Evolutionary conservation across 306 rosid genomes (phyloP), one percentile per base, ranked within the genome.

Genomic region (Glycine latifolia): DNA sequence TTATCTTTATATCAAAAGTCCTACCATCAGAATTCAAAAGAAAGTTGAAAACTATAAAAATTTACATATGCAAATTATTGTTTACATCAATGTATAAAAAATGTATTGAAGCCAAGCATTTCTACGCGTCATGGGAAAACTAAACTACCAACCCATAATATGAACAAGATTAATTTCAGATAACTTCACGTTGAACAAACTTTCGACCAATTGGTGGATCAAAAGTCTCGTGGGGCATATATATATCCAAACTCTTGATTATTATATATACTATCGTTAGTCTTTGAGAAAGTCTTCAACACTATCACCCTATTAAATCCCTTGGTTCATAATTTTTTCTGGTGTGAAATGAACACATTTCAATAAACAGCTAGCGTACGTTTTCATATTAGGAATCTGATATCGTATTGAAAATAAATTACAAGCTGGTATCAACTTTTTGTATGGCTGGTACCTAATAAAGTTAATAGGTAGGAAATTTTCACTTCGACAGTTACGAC

Each of bases 211-310:
- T 2, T 35, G 14, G 16, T 35, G 49, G 41, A 14, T 33, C 35
- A 14, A 59, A 4, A 67, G 72, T 53, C 50, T 31, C 6, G 20
- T 6, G 52, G 78, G 39, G 7, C 12, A 73, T 26, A n/a, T 55
- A 72, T 39, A 53, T 43, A 43, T 67, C 58, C 79, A 62, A 81
- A 73, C 39, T 37, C 73, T 80, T 72, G 79, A 61, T 46, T 39
- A 17, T 35, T 20, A 20, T 20, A 20, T 20, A 35, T 1, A 12
- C 65, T 49, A 54, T 37, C 5, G 48, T 12, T 20, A 61, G 56
- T 59, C 17, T 33, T 48, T 46, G 61, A 59, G 14, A 33, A 59
- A 80, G 73, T 80, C 47, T 61, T 72, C 31, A 48, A 2, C 17
- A 47, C 53, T 44, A 10, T 47, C 13, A 61, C 10, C 37, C 20